phyloP scores from a whole-genome alignment of 352 stramenopile genomes.

The Phytophthora hibernalis region DNA sequence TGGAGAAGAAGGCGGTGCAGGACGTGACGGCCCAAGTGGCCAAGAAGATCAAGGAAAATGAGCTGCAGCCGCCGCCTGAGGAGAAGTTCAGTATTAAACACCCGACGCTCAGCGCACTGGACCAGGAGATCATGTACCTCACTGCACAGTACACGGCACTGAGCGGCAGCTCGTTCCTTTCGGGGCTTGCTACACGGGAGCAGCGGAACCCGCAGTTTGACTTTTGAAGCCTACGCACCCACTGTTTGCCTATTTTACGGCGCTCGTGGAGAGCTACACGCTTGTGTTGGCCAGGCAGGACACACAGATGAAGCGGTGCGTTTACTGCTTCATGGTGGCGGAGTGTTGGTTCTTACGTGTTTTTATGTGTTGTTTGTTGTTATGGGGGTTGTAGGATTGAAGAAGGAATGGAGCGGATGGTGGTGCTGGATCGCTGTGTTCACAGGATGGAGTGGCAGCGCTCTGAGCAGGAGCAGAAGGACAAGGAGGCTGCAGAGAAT shows the following conservation, averaged over 20 bases:
- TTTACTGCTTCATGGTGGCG: neutral
- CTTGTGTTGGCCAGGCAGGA: slow-evolving; percentile 85
- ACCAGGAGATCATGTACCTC: slow-evolving; percentile 98
- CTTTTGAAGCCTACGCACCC: slow-evolving; percentile 97
- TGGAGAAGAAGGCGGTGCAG: slow-evolving; percentile 89
- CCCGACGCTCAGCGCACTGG: slow-evolving; percentile 88
- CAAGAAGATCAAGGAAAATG: slow-evolving; percentile 93
- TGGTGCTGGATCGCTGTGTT: slow-evolving; percentile 86
- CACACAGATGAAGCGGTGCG: slow-evolving; percentile 69
- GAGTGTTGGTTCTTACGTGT: slow-evolving; percentile 8
- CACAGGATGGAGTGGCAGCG: slow-evolving; percentile 86
- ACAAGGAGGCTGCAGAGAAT: slow-evolving; percentile 73
- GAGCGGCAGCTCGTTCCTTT: slow-evolving; percentile 95
- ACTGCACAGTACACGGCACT: slow-evolving; percentile 98
- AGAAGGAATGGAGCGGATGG: slow-evolving; percentile 84
- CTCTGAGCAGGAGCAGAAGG: slow-evolving; percentile 75
- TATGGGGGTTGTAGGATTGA: slow-evolving; percentile 44
- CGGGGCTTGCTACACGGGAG: slow-evolving; percentile 93
- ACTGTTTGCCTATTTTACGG: slow-evolving; percentile 98
- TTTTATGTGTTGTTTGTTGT: slow-evolving; percentile 1
- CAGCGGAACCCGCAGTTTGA: slow-evolving; percentile 97
- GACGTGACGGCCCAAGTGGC: slow-evolving; percentile 84
- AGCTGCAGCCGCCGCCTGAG: slow-evolving; percentile 63
- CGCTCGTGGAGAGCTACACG: slow-evolving; percentile 97
- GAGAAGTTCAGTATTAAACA: slow-evolving; percentile 92